phyloP scores from a whole-genome alignment of 257 asterid genomes.

The Fraxinus anomala region DNA sequence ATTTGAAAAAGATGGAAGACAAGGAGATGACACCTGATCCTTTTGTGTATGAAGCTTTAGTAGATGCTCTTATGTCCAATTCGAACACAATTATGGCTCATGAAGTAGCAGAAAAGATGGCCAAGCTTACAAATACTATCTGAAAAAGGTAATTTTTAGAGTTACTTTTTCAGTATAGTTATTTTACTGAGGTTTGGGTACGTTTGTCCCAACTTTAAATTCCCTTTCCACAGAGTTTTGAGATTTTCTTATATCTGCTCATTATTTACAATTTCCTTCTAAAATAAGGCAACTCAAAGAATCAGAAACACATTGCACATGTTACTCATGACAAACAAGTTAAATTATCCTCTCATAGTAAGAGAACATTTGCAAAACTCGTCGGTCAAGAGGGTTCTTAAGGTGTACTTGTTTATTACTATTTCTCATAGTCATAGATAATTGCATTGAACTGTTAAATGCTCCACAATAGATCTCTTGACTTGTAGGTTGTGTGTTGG shows the following conservation, averaged over 20 bases:
- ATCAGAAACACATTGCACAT: neutral
- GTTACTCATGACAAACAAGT: neutral
- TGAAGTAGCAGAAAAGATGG: slow-evolving; percentile 53
- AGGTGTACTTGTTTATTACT: neutral
- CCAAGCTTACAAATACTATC: slow-evolving; percentile 25
- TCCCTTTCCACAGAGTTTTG: neutral
- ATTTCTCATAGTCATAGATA: neutral
- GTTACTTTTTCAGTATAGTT: neutral
- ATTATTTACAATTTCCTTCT: neutral
- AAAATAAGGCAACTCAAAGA: neutral
- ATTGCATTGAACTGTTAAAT: neutral
- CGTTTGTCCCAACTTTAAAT: neutral
- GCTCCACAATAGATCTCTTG: neutral
- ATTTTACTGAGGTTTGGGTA: neutral
- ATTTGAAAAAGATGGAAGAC: slow-evolving; percentile 71
- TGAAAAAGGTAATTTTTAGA: slow-evolving; percentile 8
- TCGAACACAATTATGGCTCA: slow-evolving; percentile 46
- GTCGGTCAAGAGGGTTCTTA: neutral
- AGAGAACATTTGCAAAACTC: neutral
- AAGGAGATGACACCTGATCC: slow-evolving; percentile 64
- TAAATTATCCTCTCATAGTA: neutral
- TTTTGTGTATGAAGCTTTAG: slow-evolving; percentile 52
- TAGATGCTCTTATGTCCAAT: slow-evolving; percentile 55
- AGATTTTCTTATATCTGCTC: neutral
- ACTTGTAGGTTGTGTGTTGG: neutral